Evolutionary conservation across 768 basidiomycete genomes (phyloP).

Genomic region (Mycena capillaripes): DNA sequence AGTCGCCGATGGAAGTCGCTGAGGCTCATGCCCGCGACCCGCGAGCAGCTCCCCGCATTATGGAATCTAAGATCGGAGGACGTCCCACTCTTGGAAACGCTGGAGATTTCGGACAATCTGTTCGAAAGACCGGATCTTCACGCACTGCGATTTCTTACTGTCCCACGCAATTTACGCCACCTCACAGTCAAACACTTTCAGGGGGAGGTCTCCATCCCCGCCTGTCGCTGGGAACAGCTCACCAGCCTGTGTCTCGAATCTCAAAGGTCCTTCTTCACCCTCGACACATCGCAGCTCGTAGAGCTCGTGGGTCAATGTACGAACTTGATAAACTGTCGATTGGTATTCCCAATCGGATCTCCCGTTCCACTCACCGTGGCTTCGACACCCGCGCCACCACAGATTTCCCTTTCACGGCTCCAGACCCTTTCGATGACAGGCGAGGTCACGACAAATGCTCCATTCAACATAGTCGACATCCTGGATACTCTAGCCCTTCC

Average conservation of each 20-base stretch:
- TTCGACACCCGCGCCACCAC: neutral
- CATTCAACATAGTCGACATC: neutral
- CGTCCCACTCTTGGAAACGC: neutral
- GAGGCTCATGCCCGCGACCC: neutral
- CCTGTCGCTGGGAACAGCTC: neutral
- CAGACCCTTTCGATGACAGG: neutral
- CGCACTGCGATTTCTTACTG: neutral
- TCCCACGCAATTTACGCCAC: neutral
- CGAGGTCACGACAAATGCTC: too few relatives aligned
- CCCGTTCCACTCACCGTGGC: neutral
- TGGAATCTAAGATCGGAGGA: neutral
- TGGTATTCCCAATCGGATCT: neutral
- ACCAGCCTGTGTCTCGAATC: neutral
- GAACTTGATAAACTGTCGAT: neutral
- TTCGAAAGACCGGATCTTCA: neutral
- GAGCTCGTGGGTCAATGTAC: neutral
- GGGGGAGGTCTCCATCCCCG: neutral
- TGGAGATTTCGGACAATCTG: neutral
- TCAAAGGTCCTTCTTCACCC: neutral
- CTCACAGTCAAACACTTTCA: neutral
- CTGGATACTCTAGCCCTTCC: neutral
- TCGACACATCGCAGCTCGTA: neutral
- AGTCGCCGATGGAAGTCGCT: conserved; percentile 5
- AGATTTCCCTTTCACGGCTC: neutral
- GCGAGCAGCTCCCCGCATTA: neutral